phyloP scores from a whole-genome alignment of 2,329 filamentous ascomycete genomes.

The Fusarium pseudograminearum region DNA sequence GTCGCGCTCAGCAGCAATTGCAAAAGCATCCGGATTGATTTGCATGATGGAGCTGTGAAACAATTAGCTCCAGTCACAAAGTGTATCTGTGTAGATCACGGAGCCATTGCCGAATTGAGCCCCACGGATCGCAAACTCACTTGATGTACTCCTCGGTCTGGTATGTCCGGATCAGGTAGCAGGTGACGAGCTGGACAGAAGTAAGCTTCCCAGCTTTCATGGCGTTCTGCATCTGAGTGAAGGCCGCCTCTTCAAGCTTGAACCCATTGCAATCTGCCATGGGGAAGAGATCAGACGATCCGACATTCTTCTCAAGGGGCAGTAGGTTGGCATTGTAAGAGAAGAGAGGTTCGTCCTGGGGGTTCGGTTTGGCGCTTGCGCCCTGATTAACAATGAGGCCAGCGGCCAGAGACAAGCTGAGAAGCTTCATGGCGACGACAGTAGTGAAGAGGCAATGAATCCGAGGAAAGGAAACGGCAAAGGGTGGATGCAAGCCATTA shows the following conservation, averaged over 20 bases:
- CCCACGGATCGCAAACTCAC: conserved; percentile 52
- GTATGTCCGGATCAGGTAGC: conserved; percentile 70
- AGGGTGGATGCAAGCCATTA: conserved; percentile 14
- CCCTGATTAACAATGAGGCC: conserved; percentile 38
- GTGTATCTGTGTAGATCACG: not conserved
- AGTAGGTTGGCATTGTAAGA: conserved; percentile 49
- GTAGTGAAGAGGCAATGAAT: not conserved
- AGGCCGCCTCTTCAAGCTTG: conserved; percentile 75
- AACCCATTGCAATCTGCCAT: conserved; percentile 72
- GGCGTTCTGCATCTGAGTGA: conserved; percentile 73
- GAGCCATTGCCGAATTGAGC: not conserved
- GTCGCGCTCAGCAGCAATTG: conserved; percentile 72
- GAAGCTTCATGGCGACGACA: conserved; percentile 38
- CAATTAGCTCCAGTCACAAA: not conserved
- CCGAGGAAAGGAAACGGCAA: conserved; percentile 1
- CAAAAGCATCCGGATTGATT: conserved; percentile 74
- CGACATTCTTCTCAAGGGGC: conserved; percentile 54
- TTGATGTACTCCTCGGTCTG: conserved; percentile 75
- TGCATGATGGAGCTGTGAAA: conserved; percentile 67
- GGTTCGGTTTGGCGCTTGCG: conserved; percentile 19
- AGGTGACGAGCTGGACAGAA: conserved; percentile 68
- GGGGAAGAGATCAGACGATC: conserved; percentile 63
- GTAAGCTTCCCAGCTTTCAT: conserved; percentile 68
- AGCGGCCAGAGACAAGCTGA: conserved; percentile 40
- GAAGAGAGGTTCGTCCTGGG: conserved; percentile 32